Conservation (phyloP, 441 rosid species). For the Pelargonium australe region DNA sequence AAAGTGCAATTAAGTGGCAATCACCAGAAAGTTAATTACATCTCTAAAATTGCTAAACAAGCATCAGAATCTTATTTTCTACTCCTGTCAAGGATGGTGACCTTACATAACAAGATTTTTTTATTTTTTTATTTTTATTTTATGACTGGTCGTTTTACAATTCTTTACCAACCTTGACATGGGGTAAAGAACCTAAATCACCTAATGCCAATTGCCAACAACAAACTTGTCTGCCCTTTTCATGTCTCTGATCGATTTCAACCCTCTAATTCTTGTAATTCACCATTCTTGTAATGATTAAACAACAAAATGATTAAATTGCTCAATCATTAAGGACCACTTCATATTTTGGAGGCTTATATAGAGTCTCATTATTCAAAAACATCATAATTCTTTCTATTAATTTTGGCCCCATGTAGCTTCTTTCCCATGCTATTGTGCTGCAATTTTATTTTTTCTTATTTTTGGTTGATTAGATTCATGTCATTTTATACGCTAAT, state of each 20-base stretch:
- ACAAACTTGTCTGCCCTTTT: background rate
- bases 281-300: background rate
- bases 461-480: no score
- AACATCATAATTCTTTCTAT: no score
- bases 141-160: slow-evolving; percentile 1
- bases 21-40: background rate
- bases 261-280: background rate
- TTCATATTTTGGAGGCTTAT: no score
- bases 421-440: no score
- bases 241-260: no score
- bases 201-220: background rate
- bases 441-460: no score
- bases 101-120: slow-evolving; percentile 22
- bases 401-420: no score
- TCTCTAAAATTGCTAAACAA: slow-evolving; percentile 2
- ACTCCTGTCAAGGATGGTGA: slow-evolving; percentile 32
- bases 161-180: slow-evolving; percentile 3
- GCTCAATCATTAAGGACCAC: no score
- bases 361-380: no score
- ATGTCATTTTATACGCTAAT: no score
- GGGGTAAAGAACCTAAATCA: background rate
- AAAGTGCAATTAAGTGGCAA: background rate
- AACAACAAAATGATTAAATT: no score
- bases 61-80: slow-evolving; percentile 9
- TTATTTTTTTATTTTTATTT: background rate